These are phyloP conservation scores for Leucogyrophana mollusca DNA, from an alignment of 768 basidiomycete species.

Conservation along the genomic window DNA sequence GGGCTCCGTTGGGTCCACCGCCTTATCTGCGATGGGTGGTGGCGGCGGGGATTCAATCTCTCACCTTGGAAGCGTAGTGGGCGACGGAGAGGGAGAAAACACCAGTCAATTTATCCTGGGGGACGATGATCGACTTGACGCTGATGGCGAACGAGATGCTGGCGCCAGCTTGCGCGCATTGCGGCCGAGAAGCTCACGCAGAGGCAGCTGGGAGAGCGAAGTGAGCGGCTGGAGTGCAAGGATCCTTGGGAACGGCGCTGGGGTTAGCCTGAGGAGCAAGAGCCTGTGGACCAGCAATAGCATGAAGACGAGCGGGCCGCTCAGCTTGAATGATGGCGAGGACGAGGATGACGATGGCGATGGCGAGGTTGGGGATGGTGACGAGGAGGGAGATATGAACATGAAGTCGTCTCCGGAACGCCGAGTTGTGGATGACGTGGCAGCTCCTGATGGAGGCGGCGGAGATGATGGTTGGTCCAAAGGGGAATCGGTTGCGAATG, in stretches of 20 bases:
- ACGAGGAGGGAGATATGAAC: constrained; percentile 10
- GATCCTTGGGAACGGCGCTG: constrained; percentile 45
- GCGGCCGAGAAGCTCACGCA: constrained; percentile 78
- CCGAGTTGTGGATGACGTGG: constrained; percentile 7
- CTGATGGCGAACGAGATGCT: constrained; percentile 56
- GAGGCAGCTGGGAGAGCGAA: constrained; percentile 92
- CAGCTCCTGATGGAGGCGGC: constrained; percentile 2
- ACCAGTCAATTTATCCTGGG: constrained; percentile 65
- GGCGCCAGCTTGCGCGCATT: constrained; percentile 91
- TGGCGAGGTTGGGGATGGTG: constrained; percentile 14
- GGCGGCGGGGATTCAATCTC: constrained; percentile 65
- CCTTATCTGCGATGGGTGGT: constrained; percentile 50
- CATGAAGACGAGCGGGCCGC: constrained; percentile 50
- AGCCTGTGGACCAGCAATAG: constrained; percentile 65
- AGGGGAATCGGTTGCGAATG: not conserved
- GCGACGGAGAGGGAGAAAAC: constrained; percentile 57
- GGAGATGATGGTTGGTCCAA: constrained; percentile 8
- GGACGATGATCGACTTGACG: constrained; percentile 62
- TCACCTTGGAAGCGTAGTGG: constrained; percentile 61
- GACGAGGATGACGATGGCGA: constrained; percentile 29
- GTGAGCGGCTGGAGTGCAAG: constrained; percentile 86
- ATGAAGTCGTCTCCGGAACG: constrained; percentile 7
- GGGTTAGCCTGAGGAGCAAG: constrained; percentile 48
- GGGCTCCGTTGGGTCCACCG: constrained; percentile 41
- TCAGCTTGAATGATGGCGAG: constrained; percentile 45